These are phyloP conservation scores for Lojkania enalia DNA, from an alignment of 2,329 filamentous ascomycete species.

Conservation along the genomic window DNA sequence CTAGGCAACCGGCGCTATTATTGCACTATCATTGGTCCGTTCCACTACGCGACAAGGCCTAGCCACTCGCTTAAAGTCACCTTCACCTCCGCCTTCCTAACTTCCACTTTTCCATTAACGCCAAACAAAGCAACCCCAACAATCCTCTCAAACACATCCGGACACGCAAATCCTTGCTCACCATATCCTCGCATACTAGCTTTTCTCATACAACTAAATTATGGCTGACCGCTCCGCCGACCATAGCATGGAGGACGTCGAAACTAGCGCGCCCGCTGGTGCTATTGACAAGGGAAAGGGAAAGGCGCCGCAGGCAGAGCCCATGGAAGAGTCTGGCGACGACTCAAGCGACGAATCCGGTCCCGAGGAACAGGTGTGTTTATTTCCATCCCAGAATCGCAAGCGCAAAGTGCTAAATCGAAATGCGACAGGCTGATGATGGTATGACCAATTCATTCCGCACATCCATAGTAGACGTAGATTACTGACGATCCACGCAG, in stretches of 20 bases:
- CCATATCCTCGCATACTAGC: no score
- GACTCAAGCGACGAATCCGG: conserved; percentile 69
- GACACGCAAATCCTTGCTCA: no score
- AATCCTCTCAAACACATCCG: conserved; percentile 18
- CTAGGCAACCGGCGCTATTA: no score
- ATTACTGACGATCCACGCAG: conserved; percentile 40
- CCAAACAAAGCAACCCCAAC: conserved; percentile 24
- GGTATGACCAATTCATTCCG: conserved; percentile 29
- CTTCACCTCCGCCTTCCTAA: neutral
- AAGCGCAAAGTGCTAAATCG: conserved; percentile 32
- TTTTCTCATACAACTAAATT: no score
- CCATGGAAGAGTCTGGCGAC: conserved; percentile 75
- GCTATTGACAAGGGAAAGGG: conserved; percentile 81
- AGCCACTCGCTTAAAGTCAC: neutral
- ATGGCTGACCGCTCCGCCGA: conserved; percentile 42
- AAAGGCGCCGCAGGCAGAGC: conserved; percentile 68
- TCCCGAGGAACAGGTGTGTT: conserved; percentile 60
- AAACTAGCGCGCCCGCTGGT: conserved; percentile 45
- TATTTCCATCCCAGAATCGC: neutral
- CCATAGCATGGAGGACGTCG: conserved; percentile 43
- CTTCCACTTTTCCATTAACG: no score
- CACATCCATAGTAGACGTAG: conserved; percentile 10
- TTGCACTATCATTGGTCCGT: no score
- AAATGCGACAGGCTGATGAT: conserved; percentile 33
- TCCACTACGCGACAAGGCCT: no score